phyloP scores from a whole-genome alignment of 768 basidiomycete species.

The Suillus subalutaceus region DNA sequence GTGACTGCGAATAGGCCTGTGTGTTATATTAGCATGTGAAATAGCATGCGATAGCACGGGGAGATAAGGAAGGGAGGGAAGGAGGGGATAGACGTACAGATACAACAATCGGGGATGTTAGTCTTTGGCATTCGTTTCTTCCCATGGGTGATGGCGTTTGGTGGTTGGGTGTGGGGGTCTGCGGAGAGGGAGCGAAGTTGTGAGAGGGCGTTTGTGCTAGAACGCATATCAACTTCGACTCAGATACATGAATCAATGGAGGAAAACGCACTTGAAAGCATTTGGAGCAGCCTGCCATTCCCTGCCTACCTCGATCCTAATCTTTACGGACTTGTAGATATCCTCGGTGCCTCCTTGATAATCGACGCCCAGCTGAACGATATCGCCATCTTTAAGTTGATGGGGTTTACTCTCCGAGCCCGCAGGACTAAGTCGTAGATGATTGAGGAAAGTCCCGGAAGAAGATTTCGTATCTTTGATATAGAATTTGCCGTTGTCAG shows the following conservation, averaged over 20 bases:
- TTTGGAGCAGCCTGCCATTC: slow-evolving; percentile 90
- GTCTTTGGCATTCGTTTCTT: slow-evolving; percentile 37
- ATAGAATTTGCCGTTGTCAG: slow-evolving; percentile 72
- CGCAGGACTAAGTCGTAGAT: slow-evolving; percentile 83
- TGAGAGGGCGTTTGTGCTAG: slow-evolving; percentile 73
- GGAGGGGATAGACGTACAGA: slow-evolving; percentile 60
- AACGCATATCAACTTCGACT: not conserved
- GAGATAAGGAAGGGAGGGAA: not conserved
- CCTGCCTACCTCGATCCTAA: slow-evolving; percentile 84
- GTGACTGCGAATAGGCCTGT: slow-evolving; percentile 81
- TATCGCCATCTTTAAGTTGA: slow-evolving; percentile 89
- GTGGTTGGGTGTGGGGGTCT: slow-evolving; percentile 25
- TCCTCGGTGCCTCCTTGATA: slow-evolving; percentile 98
- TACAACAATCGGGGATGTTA: slow-evolving; percentile 84
- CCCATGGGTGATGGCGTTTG: slow-evolving; percentile 19
- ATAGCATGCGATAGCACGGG: slow-evolving; percentile 3
- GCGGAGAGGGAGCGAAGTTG: slow-evolving; percentile 76
- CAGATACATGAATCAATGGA: not conserved
- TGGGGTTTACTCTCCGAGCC: slow-evolving; percentile 78
- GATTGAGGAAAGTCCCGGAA: slow-evolving; percentile 95
- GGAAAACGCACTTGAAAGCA: slow-evolving; percentile 70
- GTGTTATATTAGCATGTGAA: slow-evolving; percentile 10
- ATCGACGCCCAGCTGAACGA: slow-evolving; percentile 94
- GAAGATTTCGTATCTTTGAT: slow-evolving; percentile 90
- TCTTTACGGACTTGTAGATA: slow-evolving; percentile 97